A percentile compares a stretch with the other conserved stretches of the same genome.
phyloP scores from a whole-genome alignment of 176 grass and related monocot genomes.

The Ananas comosus region DNA sequence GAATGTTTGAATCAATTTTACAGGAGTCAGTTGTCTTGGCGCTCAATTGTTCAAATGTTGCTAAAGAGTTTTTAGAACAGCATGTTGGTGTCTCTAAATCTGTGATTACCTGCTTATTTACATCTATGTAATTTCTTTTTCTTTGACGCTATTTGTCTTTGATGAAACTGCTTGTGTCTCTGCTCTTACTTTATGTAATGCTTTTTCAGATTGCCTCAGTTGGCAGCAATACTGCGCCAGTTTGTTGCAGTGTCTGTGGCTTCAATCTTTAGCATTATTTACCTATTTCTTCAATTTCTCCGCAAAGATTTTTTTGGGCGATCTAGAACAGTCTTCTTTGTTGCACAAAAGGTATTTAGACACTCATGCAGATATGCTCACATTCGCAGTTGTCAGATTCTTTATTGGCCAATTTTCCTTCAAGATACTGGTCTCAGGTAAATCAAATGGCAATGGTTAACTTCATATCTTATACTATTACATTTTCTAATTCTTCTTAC shows the following conservation, averaged over 20 bases:
- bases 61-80: conserved; percentile 34
- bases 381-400: conserved; percentile 68
- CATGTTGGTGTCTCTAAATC: conserved; percentile 21
- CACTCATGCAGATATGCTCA: conserved; percentile 67
- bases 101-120: conserved; percentile 26
- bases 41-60: conserved; percentile 73
- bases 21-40: conserved; percentile 67
- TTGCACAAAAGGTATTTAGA: conserved; percentile 55
- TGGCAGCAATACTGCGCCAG: conserved; percentile 39
- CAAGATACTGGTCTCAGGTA: conserved; percentile 59
- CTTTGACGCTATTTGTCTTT: conserved; percentile 6
- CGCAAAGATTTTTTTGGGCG: conserved; percentile 40
- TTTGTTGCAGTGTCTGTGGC: conserved; percentile 40
- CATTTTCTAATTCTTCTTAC: not conserved
- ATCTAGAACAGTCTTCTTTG: conserved; percentile 21
- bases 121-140: conserved; percentile 43
- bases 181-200: conserved; percentile 22
- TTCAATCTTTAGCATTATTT: conserved; percentile 55
- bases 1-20: conserved; percentile 16
- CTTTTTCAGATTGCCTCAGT: conserved; percentile 34
- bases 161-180: conserved; percentile 12
- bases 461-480: not conserved
- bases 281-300: conserved; percentile 56
- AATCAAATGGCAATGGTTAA: not conserved
- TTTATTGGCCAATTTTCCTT: conserved; percentile 90